Conservation (phyloP, 345 rosid genomes). For the Moringa oleifera region DNA sequence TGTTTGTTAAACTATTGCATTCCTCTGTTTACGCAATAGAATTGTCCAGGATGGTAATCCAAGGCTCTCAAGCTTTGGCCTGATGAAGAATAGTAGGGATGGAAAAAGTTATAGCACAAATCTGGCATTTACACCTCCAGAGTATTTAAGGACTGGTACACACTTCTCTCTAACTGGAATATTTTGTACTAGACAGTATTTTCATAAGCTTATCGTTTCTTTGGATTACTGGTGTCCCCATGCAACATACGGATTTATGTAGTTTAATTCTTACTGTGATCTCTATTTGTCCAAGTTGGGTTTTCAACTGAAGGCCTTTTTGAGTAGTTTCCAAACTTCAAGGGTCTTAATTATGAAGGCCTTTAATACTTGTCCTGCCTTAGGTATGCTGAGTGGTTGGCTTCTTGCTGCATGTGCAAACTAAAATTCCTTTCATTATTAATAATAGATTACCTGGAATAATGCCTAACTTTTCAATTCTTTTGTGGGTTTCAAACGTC, state of each 20-base stretch:
- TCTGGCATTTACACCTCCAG: slow-evolving; percentile 93
- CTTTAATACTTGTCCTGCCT: background rate
- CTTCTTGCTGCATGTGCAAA: too few species aligned
- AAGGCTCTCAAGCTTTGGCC: slow-evolving; percentile 89
- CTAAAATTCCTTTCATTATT: too few species aligned
- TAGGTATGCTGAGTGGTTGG: background rate
- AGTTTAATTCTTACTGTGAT: background rate
- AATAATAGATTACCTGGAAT: too few species aligned
- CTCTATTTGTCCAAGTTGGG: too few species aligned
- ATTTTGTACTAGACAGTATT: background rate
- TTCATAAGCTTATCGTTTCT: background rate
- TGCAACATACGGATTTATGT: background rate
- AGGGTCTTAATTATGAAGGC: too few species aligned
- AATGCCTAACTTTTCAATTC: too few species aligned
- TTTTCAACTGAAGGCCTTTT: background rate
- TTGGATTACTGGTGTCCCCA: too few species aligned
- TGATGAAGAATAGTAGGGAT: slow-evolving; percentile 96
- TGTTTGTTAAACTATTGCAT: background rate
- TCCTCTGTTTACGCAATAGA: slow-evolving; percentile 16
- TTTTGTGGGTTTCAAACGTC: too few species aligned
- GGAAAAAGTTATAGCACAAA: slow-evolving; percentile 89
- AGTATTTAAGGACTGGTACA: slow-evolving; percentile 77
- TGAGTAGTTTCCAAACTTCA: background rate
- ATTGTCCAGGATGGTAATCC: slow-evolving; percentile 69
- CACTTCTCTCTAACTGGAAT: background rate